Evolutionary conservation across 2,329 filamentous ascomycete genomes (phyloP).

Genomic region (Endoconidiophora polonica): DNA sequence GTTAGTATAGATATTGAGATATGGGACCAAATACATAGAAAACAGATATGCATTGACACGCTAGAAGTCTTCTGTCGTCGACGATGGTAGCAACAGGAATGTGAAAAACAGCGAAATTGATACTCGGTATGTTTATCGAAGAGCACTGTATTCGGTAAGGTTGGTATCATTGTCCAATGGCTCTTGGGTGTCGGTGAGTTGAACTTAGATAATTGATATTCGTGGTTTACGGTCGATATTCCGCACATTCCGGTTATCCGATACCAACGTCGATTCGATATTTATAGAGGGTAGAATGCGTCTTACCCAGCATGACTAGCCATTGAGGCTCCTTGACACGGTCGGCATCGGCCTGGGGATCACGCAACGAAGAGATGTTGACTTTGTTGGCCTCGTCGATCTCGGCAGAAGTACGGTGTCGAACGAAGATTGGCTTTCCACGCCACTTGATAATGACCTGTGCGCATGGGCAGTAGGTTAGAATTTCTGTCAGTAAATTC

Average conservation of each 20-base stretch:
- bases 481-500: background rate
- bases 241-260: background rate
- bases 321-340: constrained; percentile 98
- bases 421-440: constrained; percentile 99
- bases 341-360: constrained; percentile 79
- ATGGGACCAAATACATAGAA: no score
- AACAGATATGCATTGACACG: no score
- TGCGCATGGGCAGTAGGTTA: constrained; percentile 2
- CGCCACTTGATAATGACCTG: constrained; percentile 99
- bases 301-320: constrained; percentile 90
- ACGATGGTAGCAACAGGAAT: background rate
- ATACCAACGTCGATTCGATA: background rate
- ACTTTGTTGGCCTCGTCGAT: constrained; percentile 88
- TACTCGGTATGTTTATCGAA: no score
- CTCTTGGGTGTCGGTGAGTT: background rate
- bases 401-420: constrained; percentile 84
- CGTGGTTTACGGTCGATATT: background rate
- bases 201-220: no score
- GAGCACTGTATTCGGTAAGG: no score
- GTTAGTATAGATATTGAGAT: background rate
- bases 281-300: no score
- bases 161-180: background rate
- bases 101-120: no score
- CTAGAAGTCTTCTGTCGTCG: no score
- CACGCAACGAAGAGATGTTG: constrained; percentile 68